Conservation (phyloP, 2,329 filamentous ascomycete species). For the Phyllosticta capitalensis region DNA sequence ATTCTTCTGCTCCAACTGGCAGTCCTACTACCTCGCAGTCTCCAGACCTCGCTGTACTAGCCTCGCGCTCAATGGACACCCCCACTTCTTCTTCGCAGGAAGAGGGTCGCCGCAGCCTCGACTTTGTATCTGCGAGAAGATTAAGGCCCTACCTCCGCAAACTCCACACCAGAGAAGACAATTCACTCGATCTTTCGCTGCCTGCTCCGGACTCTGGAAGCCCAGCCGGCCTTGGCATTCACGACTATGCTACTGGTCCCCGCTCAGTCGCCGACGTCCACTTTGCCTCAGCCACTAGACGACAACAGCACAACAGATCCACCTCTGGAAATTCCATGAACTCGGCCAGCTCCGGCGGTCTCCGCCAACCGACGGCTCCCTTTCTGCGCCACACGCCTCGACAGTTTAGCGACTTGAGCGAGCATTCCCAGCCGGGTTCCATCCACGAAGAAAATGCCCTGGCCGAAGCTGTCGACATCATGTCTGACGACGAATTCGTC, state of each 20-base stretch:
- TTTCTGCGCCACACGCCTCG: constrained; percentile 48
- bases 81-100: constrained; percentile 4
- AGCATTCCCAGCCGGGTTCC: constrained; percentile 41
- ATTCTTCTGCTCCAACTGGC: constrained; percentile 23
- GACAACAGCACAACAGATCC: constrained; percentile 39
- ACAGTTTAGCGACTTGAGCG: constrained; percentile 44
- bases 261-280: constrained; percentile 35
- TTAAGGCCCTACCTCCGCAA: constrained; percentile 49
- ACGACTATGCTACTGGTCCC: constrained; percentile 33
- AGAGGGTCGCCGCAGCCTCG: constrained; percentile 12
- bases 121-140: constrained; percentile 27
- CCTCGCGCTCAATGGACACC: constrained; percentile 6
- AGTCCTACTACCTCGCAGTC: constrained; percentile 24
- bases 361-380: constrained; percentile 37
- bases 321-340: constrained; percentile 47
- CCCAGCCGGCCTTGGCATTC: constrained; percentile 44
- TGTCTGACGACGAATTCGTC: constrained; percentile 38
- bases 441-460: constrained; percentile 36
- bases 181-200: constrained; percentile 45
- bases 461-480: constrained; percentile 35
- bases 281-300: constrained; percentile 32
- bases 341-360: constrained; percentile 40
- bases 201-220: constrained; percentile 46
- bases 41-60: constrained; percentile 9
- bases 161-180: constrained; percentile 40